Evolutionary conservation across 305 asterid species (phyloP), one percentile per base, ranked within the genome.

Genomic region (Fraxinus xanthoxyloides): DNA sequence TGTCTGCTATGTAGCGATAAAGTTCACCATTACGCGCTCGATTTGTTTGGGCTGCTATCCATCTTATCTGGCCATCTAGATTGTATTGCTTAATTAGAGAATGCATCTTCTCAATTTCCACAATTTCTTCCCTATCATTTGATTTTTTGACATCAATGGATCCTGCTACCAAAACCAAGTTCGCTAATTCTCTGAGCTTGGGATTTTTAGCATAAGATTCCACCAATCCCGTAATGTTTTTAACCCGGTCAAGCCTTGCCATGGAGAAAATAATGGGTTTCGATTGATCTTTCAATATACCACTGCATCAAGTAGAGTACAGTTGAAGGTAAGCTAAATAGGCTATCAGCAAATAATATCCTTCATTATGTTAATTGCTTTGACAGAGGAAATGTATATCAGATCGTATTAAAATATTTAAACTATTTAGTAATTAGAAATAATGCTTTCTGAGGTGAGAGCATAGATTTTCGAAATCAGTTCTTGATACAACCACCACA

Each of bases 231-330:
- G 98, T 79, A 24, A 97, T 97, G 93, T 97, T 97, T 46, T 97
- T 97, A 4, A 95, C 98, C 21, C 84, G 92, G 84, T 97, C 99
- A 17, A 97, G 99, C 93, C 99, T 94, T 34, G 99, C 99, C 98
- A 97, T 97, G 28, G 99, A 93, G 90, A 97, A 97, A 59, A 97
- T 93, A 77, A 94, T 87, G 70, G 99, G 98, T 84, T 97, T 97
- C 10, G 98, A 89, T 40, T 79, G 87, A 83, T 94, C 98, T 80
- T 85, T 77, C 83, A 97, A 43, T 40, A 72, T 76, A 67, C 99
- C 99, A 78, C 99, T 96, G 95, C 72, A 48, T 80, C 70, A 82
- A 73, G 65, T 5, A 61, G 78, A 85, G 70, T 8, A 54, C 75
- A 85, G 79, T 28, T 28, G 63, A 81, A 15, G 19, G 75, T 19